phyloP scores from a whole-genome alignment of 2,329 filamentous ascomycete species.

The Clarireedia monteithiana region DNA sequence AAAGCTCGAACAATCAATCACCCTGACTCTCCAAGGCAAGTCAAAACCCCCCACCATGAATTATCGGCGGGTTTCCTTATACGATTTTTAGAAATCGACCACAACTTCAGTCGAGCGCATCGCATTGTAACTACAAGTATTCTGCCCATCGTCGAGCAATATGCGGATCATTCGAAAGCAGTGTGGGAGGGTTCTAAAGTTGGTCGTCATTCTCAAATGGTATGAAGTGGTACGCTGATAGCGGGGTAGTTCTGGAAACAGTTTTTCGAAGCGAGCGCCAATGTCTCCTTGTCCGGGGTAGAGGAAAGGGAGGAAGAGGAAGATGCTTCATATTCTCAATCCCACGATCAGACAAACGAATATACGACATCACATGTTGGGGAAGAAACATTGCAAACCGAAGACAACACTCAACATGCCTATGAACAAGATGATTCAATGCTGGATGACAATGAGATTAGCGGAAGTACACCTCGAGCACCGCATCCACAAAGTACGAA shows the following conservation, averaged over 20 bases:
- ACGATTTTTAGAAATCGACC: slow-evolving; percentile 72
- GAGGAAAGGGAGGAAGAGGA: slow-evolving; percentile 68
- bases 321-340: slow-evolving; percentile 33
- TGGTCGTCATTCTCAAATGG: slow-evolving; percentile 7
- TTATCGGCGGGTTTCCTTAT: slow-evolving; percentile 10
- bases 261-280: slow-evolving; percentile 97
- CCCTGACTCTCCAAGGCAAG: slow-evolving; percentile 82
- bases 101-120: slow-evolving; percentile 95
- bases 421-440: slow-evolving; percentile 52
- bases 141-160: slow-evolving; percentile 87
- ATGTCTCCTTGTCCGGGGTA: slow-evolving; percentile 92
- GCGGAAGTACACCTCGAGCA: slow-evolving; percentile 60
- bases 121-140: slow-evolving; percentile 93
- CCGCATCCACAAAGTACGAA: slow-evolving; percentile 42
- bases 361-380: slow-evolving; percentile 30
- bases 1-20: slow-evolving; percentile 93
- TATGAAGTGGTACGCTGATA: slow-evolving; percentile 10
- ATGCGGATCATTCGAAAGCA: slow-evolving; percentile 84
- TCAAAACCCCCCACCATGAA: neutral
- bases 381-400: slow-evolving; percentile 23
- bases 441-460: slow-evolving; percentile 55
- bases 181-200: slow-evolving; percentile 98
- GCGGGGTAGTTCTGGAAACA: slow-evolving; percentile 88
- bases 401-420: slow-evolving; percentile 23
- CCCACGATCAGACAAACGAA: slow-evolving; percentile 24